Percentiles rank a stretch among this genome's conserved stretches.
phyloP scores from a whole-genome alignment of 1,284 basidiomycete species.

The Leccinum subatratum region DNA sequence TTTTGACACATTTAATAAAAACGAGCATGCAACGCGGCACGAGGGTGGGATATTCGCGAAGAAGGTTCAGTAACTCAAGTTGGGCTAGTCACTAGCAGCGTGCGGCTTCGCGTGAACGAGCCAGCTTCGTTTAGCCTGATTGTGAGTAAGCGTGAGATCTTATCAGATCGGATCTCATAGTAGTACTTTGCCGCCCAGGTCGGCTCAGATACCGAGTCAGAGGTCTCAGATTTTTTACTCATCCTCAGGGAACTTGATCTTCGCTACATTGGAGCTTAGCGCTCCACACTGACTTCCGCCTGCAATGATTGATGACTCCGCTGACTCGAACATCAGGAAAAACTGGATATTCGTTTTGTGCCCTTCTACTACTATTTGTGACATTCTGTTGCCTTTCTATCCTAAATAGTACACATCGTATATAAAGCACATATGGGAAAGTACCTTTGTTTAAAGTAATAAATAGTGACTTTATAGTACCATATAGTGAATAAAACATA shows the following conservation, averaged over 20 bases:
- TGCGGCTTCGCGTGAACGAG: background rate
- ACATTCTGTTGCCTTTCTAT: no score
- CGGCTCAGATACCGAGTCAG: background rate
- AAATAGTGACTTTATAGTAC: no score
- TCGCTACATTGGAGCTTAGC: background rate
- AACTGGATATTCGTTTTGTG: no score
- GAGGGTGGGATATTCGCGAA: slow-evolving; percentile 9
- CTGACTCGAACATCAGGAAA: background rate
- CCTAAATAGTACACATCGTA: no score
- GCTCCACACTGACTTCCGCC: slow-evolving; percentile 2
- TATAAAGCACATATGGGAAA: no score
- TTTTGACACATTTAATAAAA: slow-evolving; percentile 3
- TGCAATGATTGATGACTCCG: background rate
- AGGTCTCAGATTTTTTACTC: background rate
- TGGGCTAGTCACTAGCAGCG: background rate
- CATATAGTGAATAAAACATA: no score
- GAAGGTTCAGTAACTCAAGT: background rate
- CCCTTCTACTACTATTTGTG: no score
- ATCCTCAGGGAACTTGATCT: background rate
- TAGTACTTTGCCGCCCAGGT: background rate
- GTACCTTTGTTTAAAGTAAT: no score
- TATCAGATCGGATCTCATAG: background rate
- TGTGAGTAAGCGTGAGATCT: background rate
- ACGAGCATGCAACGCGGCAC: background rate
- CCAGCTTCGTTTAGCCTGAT: background rate